Evolutionary conservation across 163 green algal genomes (phyloP), one percentile per base, ranked within the genome.

Genomic region (Scenedesmus sp.): DNA sequence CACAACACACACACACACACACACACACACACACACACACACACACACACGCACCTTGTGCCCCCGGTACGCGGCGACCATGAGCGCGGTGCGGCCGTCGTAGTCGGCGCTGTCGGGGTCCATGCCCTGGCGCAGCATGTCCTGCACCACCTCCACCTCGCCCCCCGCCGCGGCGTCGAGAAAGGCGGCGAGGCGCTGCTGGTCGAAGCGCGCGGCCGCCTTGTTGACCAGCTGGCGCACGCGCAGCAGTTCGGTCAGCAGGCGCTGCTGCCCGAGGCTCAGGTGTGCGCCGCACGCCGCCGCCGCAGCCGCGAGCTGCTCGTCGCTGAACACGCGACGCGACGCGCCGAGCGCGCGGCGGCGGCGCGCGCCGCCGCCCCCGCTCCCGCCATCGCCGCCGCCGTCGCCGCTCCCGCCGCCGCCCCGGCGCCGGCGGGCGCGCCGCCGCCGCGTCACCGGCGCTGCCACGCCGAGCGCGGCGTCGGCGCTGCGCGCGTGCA

Each of bases 121-220:
- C 70, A 88, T 88, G 42, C 85, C 83, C 44, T 90, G 85, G 51
- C 88, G 79, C 73, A 92, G 56, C 87, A 92, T 64, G 24, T 54
- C 65, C 64, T 76, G 64, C 42, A 83, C 75, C 18, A 57, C 57
- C 3, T 83, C 75, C 1, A 63, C 54, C 28, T 83, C 75, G 18
- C 65, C 75, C 26, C 14, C 24, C 26, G 63, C 54, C 26, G 75
- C 75, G 22, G 75, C 75, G 28, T 70, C 34, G n/a, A 83, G 48
- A 9, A 83, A 71, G 24, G 75, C 64, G 28, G 58, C 44, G 53
- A 77, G 26, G 14, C 54, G 75, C 63, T 58, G 39, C 74, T 74
- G 63, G 57, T 92, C 83, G 51, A 85, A 75, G 33, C 80, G 81
- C 1, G 74, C 60, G 1, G 84, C 66, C 29, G 75, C 72, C 44